Evolutionary conservation across 495 filamentous ascomycete species (phyloP).

Genomic region (Annulohypoxylon moriforme): DNA sequence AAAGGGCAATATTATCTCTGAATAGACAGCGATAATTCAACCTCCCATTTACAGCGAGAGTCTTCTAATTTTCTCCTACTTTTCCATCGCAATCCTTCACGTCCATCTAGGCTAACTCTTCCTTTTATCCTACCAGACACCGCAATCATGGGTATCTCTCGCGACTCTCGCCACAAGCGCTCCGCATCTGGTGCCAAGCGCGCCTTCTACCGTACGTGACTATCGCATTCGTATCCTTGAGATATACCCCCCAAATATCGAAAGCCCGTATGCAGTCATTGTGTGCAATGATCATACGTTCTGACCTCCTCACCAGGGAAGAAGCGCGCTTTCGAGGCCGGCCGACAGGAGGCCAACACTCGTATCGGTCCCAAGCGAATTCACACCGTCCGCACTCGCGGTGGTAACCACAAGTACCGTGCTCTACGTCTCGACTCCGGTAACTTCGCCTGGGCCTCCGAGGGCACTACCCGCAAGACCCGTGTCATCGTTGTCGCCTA

Average conservation of each 20-base stretch:
- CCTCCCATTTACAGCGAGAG: not conserved
- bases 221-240: slow-evolving; percentile 39
- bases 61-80: not conserved
- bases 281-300: slow-evolving; percentile 64
- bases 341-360: slow-evolving; percentile 98
- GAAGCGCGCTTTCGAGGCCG: slow-evolving; percentile 98
- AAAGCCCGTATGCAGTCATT: slow-evolving; percentile 65
- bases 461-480: slow-evolving; percentile 96
- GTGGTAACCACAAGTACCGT: slow-evolving; percentile 99
- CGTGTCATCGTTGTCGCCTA: slow-evolving; percentile 97
- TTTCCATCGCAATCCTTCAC: slow-evolving; percentile 8
- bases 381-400: slow-evolving; percentile 97
- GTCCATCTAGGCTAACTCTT: slow-evolving; percentile 37
- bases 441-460: slow-evolving; percentile 99
- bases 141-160: slow-evolving; percentile 95
- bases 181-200: slow-evolving; percentile 97
- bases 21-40: not conserved
- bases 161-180: slow-evolving; percentile 99
- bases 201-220: slow-evolving; percentile 81
- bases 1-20: not conserved
- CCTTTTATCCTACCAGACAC: slow-evolving; percentile 46
- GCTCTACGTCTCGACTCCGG: slow-evolving; percentile 98
- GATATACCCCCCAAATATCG: slow-evolving; percentile 51
- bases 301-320: slow-evolving; percentile 72
- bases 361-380: slow-evolving; percentile 99